phyloP scores from a whole-genome alignment of 2,329 filamentous ascomycete species.

The Penicillium sp. region DNA sequence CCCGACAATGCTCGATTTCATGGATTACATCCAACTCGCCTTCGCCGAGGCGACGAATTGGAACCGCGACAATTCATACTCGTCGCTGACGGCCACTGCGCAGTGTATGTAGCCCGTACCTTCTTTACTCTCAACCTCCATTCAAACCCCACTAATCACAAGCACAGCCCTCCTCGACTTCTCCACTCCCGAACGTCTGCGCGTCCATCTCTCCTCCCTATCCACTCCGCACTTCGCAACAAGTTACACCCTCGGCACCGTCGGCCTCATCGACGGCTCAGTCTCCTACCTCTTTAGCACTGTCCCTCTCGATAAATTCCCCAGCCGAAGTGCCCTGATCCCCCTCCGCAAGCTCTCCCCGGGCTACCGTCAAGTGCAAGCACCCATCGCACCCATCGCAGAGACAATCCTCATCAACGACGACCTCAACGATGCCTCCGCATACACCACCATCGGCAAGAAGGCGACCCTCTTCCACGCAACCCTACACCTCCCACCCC shows the following conservation, averaged over 20 bases:
- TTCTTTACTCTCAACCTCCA: no score
- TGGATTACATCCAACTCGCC: conserved; percentile 89
- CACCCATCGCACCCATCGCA: conserved; percentile 27
- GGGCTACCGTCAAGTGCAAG: conserved; percentile 68
- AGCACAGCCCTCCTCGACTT: conserved; percentile 83
- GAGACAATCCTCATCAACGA: no score
- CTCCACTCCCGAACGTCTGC: conserved; percentile 70
- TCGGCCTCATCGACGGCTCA: conserved; percentile 87
- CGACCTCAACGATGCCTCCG: no score
- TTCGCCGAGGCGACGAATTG: conserved; percentile 81
- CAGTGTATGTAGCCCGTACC: conserved; percentile 51
- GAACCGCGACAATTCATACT: conserved; percentile 88
- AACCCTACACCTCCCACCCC: conserved; percentile 49
- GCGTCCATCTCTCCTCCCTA: conserved; percentile 80
- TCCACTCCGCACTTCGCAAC: conserved; percentile 89
- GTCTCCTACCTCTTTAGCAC: conserved; percentile 94
- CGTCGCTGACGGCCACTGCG: conserved; percentile 71
- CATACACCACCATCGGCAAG: conserved; percentile 36
- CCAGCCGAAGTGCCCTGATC: conserved; percentile 63
- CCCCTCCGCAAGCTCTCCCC: conserved; percentile 68
- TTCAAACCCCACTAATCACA: no score
- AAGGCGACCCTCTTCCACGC: conserved; percentile 41
- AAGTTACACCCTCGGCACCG: conserved; percentile 79
- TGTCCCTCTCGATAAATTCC: conserved; percentile 58
- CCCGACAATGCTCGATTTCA: conserved; percentile 76